Evolutionary conservation across 257 asterid species (phyloP).

Genomic region (Solanum arcanum): DNA sequence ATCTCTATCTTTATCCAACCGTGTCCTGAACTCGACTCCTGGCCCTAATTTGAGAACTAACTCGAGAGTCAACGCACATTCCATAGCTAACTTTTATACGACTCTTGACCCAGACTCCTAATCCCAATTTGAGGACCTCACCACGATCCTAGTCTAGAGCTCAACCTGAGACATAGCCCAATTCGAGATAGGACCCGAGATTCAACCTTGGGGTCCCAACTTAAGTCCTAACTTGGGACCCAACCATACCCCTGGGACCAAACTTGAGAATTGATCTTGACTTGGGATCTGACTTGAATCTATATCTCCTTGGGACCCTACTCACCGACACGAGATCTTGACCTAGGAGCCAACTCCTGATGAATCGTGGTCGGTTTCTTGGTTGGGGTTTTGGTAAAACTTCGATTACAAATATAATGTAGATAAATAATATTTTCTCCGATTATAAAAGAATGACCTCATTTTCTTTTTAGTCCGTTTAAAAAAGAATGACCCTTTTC

Average conservation of each 20-base stretch:
- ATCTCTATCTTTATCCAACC: background rate
- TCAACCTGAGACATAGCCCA: background rate
- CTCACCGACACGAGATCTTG: background rate
- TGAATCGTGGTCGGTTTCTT: background rate
- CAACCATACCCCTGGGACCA: accelerated
- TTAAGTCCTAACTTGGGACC: background rate
- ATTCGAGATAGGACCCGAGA: accelerated
- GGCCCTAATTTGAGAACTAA: background rate
- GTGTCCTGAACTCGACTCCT: accelerated
- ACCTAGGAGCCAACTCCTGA: background rate
- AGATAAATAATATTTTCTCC: background rate
- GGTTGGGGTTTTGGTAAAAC: background rate
- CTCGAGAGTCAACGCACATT: background rate
- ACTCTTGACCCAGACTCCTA: background rate
- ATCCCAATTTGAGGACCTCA: background rate
- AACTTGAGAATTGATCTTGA: background rate
- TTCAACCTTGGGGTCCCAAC: background rate
- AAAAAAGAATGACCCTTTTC: too few relatives aligned
- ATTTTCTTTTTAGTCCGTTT: too few relatives aligned
- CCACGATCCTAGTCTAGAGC: background rate
- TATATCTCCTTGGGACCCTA: background rate
- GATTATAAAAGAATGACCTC: too few relatives aligned
- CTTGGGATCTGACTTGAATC: background rate
- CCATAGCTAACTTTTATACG: background rate
- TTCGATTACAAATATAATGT: background rate